Evolutionary conservation across 2,329 filamentous ascomycete species (phyloP).

Genomic region (Trichoderma arundinaceum): DNA sequence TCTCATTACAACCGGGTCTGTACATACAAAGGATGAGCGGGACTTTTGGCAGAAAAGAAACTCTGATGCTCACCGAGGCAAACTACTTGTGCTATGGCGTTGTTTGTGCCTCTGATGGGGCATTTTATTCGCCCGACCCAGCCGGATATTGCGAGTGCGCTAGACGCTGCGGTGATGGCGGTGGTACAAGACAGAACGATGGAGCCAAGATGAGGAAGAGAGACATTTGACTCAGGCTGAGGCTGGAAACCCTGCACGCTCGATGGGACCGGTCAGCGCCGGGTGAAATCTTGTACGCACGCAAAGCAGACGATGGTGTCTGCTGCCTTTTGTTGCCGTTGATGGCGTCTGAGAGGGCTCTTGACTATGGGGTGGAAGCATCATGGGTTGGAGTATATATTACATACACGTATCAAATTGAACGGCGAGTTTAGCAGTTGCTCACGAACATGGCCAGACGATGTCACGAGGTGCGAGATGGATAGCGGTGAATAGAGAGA

Average conservation of each 20-base stretch:
- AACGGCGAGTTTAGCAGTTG: too few relatives aligned
- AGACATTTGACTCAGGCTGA: conserved; percentile 19
- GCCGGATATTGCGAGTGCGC: neutral
- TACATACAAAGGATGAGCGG: neutral
- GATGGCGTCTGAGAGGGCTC: neutral
- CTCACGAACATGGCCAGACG: too few relatives aligned
- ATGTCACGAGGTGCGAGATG: too few relatives aligned
- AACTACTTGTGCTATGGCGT: too few relatives aligned
- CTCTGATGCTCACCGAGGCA: neutral
- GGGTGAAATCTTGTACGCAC: neutral
- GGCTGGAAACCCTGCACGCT: neutral
- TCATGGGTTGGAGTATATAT: neutral
- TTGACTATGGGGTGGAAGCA: too few relatives aligned
- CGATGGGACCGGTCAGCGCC: neutral
- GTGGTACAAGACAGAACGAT: neutral
- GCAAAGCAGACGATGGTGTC: neutral
- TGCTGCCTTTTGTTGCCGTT: neutral
- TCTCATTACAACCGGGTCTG: neutral
- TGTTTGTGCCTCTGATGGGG: neutral
- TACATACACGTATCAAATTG: neutral
- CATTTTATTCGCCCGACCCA: neutral
- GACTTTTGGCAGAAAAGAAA: neutral
- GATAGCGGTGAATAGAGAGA: too few relatives aligned
- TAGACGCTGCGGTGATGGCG: neutral
- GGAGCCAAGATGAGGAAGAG: conserved; percentile 1